Evolutionary conservation across 2,329 filamentous ascomycete genomes (phyloP), one percentile per base, ranked within the genome.

Genomic region (Fusarium buxicola): DNA sequence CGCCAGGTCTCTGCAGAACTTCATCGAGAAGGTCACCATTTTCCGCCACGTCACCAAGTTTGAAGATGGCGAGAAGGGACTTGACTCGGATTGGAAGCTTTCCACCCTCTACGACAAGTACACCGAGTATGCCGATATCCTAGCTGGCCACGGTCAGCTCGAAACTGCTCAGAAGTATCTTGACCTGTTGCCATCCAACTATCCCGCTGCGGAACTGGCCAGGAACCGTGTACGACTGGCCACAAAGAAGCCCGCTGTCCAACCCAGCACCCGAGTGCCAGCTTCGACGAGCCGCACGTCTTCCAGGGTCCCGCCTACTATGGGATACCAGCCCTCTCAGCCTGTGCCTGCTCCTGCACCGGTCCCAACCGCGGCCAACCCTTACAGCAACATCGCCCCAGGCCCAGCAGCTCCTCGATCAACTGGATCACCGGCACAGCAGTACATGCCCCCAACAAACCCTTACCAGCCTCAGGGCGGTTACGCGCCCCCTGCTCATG

Each of bases 1-100:
- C 71, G 93, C 94, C 52, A 88, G 89, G 60, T 90, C 91, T 41
- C 81, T 99, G 38, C 95, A 98, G 76, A 89, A 91, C 66, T 94
- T 99, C 73, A 96, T 99, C 62, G 95, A 99, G 80, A 99, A 99
- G 82, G 95, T 99, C 41, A 96, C 94, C 0, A 87, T 99, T 50
- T 99, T 99, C 88, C 90, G 95, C 51, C 87, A 95, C 68, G 94
- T 97, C 38, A 94, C 93, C 61, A 93, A 94, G 72, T 99, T 97
- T 81, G 81, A 91, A 69, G 95, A 99, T 74, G 77, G 80, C 8
- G 93, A 97, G 72, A 86, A 86, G 63, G 79, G 80, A 41, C 86
- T 92, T 68, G 82, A 86, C 9, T 88, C 89, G 2, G 92, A 89
- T 69, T 99, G 94, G 94, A 97, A 96, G 79, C 87, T 99, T 58